Base-by-base conservation (phyloP, 1,139 yeast species). In the Diutina siamensis region DNA sequence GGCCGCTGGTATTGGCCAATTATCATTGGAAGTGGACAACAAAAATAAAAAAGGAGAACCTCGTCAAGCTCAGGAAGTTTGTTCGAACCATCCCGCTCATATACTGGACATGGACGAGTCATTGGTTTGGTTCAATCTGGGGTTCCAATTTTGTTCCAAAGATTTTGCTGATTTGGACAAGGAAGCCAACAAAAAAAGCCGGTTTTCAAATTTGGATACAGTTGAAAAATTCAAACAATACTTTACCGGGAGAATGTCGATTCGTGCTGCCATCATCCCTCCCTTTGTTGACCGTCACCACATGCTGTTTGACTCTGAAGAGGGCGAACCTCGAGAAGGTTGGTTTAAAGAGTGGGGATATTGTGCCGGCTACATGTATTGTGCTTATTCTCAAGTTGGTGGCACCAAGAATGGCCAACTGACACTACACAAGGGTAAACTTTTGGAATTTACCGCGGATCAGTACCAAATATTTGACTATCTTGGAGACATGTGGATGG, bases 1-100 rank as follows among this genome's bases (percentile, higher is more conserved):
- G 10, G 56, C 55, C 18, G 80, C 75, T 9, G 66, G 80, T 0
- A 65, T 73, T 22, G 83, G 83, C 18, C 68, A 67, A 31, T 12
- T 25, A 4, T 70, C 74, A 1, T 65, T 68, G 2, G 50, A 47
- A 3, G 45, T 47, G 4, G 42, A 38, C 21, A 8, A 22, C 21
- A 38, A 38, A 20, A 38, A 22, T 8, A 22, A n/a, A 22, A n/a
- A 21, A 3, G 42, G 32, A 13, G 33, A 22, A 8, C 32, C 20
- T 3, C n/a, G 42, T 8, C 19, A 15, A 17, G 28, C 32, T 25
- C 49, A 56, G 38, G 71, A 65, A 48, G 45, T 67, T 15, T 67
- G 72, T 51, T 59, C 67, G 2, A 61, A 63, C 40, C 72, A 67
- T 46, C 72, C 72, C 1, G 68, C 65, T 2, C 72, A 67, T 51